Base-by-base conservation (phyloP, 2,329 filamentous ascomycete species). In the Colletotrichum sp. region DNA sequence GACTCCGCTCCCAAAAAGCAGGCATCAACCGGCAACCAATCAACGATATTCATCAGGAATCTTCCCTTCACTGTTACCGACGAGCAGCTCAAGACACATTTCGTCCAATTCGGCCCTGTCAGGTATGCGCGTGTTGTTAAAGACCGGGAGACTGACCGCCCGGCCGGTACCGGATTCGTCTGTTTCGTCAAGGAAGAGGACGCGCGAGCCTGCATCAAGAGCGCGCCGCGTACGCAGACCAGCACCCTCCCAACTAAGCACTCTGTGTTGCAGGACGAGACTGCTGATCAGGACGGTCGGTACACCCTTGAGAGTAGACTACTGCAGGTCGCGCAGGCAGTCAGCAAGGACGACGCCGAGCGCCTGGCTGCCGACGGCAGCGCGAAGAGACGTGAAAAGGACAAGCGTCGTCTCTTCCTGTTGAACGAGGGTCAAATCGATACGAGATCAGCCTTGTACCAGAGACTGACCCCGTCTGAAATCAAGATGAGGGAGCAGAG, bases 271-370 rank as follows among this genome's bases (percentile, higher is more conserved):
- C 94, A 99, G 83, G 93, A 98, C 82, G 95, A 98, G 78, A 92
- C 92, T 60, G 90, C 93, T 18, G 98, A 99, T 81, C 92, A 93
- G 1, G 92, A 92, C 52, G 97, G 97, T 71, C 92, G 91, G 79
- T 99, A 98, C 86, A 99, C 96, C 0, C 89, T 99, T 64, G 95
- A 98, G 57, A 96, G 96, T 6, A 95, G 97, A 75, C 92, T 98
- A 18, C 89, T 99, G 8, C 94, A 96, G 79, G 89, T 99, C 28
- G 92, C 95, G 4, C 93, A 93, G 72, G 97, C 97, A 8, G 96
- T 99, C 13, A 94, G 93, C 85, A 96, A 95, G 83, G 90, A 92
- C 66, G 93, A 98, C 84, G 97, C 97, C 2, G 89, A 89, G 55
- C 92, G 92, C 68, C 90, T 99, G 30, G 93, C 94, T 7, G 93